These are phyloP conservation scores for Globisporangium spinosum DNA, from an alignment of 352 stramenopile species.

Conservation along the genomic window DNA sequence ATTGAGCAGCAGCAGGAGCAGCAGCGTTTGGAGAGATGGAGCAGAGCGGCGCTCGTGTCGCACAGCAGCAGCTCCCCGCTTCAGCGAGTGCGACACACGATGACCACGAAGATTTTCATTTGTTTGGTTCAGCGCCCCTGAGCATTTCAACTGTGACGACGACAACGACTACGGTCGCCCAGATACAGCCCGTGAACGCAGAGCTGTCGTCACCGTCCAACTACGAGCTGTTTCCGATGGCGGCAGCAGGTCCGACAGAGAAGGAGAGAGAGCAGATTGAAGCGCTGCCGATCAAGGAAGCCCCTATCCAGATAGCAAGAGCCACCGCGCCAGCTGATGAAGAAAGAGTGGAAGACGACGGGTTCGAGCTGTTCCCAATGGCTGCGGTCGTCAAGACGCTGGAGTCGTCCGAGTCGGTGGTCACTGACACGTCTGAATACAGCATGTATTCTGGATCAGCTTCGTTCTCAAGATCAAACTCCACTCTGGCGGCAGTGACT, in stretches of 20 bases:
- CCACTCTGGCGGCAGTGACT: slow-evolving; percentile 2
- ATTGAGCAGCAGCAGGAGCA: not conserved
- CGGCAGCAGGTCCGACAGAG: slow-evolving; percentile 7
- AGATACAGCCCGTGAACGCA: not conserved
- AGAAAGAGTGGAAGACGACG: slow-evolving; percentile 7
- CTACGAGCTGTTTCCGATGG: slow-evolving; percentile 42
- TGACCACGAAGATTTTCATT: slow-evolving; percentile 11
- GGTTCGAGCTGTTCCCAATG: slow-evolving; percentile 32
- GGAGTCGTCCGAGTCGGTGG: slow-evolving; percentile 13
- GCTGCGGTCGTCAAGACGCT: slow-evolving; percentile 1
- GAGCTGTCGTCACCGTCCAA: slow-evolving; percentile 22
- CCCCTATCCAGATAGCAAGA: slow-evolving; percentile 5
- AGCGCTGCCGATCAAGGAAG: slow-evolving; percentile 5
- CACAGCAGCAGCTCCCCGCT: slow-evolving; percentile 3
- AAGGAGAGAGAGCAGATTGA: slow-evolving; percentile 1
- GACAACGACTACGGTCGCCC: not conserved
- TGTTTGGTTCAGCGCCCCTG: slow-evolving; percentile 7
- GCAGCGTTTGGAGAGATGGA: slow-evolving; percentile 1
- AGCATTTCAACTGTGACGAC: not conserved
- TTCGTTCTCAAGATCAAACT: slow-evolving; percentile 20
- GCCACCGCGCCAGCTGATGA: slow-evolving; percentile 2
- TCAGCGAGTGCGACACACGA: slow-evolving; percentile 2
- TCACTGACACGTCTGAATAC: slow-evolving; percentile 10
- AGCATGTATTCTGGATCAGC: slow-evolving; percentile 12
- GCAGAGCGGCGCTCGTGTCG: slow-evolving; percentile 1